These are phyloP conservation scores for Geoglossum glabrum DNA, from an alignment of 495 filamentous ascomycete genomes.

Conservation along the genomic window DNA sequence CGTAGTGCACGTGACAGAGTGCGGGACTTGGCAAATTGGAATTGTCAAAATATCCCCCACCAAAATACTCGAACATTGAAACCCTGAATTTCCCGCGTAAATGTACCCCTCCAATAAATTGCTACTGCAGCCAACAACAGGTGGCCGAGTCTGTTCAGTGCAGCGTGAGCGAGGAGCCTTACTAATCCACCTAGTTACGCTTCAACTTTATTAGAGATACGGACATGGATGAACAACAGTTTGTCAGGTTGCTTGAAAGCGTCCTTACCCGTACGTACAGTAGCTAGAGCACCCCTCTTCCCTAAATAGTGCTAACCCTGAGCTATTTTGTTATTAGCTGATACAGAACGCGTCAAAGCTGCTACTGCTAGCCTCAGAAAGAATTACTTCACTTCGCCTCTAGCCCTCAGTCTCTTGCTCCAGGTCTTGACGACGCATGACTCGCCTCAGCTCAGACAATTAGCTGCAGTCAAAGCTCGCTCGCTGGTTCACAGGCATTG, in stretches of 20 bases:
- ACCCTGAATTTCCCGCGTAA: too few relatives aligned
- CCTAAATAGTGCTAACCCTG: background rate
- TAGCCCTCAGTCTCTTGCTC: constrained; percentile 62
- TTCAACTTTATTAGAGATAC: background rate
- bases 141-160: background rate
- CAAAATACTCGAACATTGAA: too few relatives aligned
- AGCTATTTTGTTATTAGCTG: constrained; percentile 26
- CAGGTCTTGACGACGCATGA: constrained; percentile 64
- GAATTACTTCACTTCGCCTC: constrained; percentile 71
- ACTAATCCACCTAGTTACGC: background rate
- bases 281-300: background rate
- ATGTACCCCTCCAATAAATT: too few relatives aligned
- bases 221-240: constrained; percentile 26
- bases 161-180: background rate
- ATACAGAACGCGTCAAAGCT: constrained; percentile 65
- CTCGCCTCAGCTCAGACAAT: constrained; percentile 53
- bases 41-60: too few relatives aligned
- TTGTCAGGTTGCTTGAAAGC: constrained; percentile 24
- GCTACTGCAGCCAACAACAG: background rate
- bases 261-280: constrained; percentile 22
- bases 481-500: constrained; percentile 75
- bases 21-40: too few relatives aligned
- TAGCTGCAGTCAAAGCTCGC: constrained; percentile 73
- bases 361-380: constrained; percentile 80
- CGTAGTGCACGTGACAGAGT: too few relatives aligned